Percentiles rank a stretch among this genome's conserved stretches.
phyloP scores from a whole-genome alignment of 257 asterid genomes.

The Dorcoceras hygrometricum region DNA sequence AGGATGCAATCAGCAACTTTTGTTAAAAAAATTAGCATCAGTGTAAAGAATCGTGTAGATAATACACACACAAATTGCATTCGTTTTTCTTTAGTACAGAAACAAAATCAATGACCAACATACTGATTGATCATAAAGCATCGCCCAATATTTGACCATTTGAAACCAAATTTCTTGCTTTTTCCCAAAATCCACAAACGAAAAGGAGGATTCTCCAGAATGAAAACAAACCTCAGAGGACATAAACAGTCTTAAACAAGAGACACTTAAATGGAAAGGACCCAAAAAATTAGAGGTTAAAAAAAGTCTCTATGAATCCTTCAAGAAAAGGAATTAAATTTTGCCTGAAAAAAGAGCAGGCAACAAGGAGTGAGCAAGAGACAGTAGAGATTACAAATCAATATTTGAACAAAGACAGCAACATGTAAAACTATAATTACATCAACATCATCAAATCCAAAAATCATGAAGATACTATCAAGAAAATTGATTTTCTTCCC shows the following conservation, averaged over 20 bases:
- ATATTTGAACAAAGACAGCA: slow-evolving; percentile 17
- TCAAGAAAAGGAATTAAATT: background rate
- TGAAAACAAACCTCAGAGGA: slow-evolving; percentile 4
- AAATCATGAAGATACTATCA: background rate
- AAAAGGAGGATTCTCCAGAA: background rate
- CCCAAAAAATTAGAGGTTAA: background rate
- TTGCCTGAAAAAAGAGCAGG: background rate
- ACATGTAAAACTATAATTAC: slow-evolving; percentile 24
- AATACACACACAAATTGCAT: background rate
- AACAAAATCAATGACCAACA: background rate
- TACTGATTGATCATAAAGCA: background rate
- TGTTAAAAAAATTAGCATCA: background rate
- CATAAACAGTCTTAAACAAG: slow-evolving; percentile 10
- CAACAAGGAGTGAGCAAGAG: background rate
- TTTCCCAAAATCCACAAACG: background rate
- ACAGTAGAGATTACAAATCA: background rate
- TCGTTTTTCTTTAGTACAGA: background rate
- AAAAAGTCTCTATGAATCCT: background rate
- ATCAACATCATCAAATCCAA: slow-evolving; percentile 20
- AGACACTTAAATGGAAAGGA: slow-evolving; percentile 3
- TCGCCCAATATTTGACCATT: background rate
- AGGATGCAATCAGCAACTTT: background rate
- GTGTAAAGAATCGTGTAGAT: background rate
- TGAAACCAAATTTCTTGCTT: slow-evolving; percentile 15
- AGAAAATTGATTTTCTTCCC: background rate